Base-by-base conservation (phyloP, 208 protist species). In the Wallacemonas sp. region DNA sequence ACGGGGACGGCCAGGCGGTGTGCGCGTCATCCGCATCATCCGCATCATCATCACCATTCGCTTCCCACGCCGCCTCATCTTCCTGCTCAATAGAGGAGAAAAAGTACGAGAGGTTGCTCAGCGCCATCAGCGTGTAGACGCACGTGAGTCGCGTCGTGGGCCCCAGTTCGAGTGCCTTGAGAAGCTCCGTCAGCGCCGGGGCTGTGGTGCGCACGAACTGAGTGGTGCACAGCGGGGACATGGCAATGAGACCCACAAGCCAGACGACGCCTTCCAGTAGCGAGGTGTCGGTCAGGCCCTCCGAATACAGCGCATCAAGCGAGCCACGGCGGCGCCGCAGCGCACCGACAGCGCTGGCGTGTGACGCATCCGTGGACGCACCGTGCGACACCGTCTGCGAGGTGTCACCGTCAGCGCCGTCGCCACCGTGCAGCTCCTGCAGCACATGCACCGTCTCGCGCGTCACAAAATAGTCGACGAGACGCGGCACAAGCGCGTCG, bases 31-130 rank as follows among this genome's bases (percentile, higher is more conserved):
- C 29, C 19, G 55, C 56, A 23, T 12, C 65, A 26, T 33, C 14
- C 46, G 48, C 58, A 49, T 21, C 27, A 6, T 23, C 62, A 36
- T 44, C 65, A 30, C 36, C 17, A n/a, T 32, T 29, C n/a, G 17
- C 47, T 2, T 4, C 29, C 1, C 33, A 19, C 14, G 19, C 48
- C n/a, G 17, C 24, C 32, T 2, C 26, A 17, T 80, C 68, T 32
- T 26, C 47, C 41, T 49, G 61, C 55, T 90, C 85, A 16, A 90
- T 61, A 29, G 73, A 61, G 63, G 68, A 65, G 63, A 92, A 94
- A 48, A 85, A 92, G 65, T 79, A 94, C 17, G 84, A 91, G 38
- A 94, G 75, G 55, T 94, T 94, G 64, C 85, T 90, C 27, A 94
- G 56, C 43, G 76, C 85, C 88, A 94, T 94, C 46, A 94, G 76